These are phyloP conservation scores for Aspergillus versicolor DNA, from an alignment of 2,329 filamentous ascomycete species.

Conservation along the genomic window DNA sequence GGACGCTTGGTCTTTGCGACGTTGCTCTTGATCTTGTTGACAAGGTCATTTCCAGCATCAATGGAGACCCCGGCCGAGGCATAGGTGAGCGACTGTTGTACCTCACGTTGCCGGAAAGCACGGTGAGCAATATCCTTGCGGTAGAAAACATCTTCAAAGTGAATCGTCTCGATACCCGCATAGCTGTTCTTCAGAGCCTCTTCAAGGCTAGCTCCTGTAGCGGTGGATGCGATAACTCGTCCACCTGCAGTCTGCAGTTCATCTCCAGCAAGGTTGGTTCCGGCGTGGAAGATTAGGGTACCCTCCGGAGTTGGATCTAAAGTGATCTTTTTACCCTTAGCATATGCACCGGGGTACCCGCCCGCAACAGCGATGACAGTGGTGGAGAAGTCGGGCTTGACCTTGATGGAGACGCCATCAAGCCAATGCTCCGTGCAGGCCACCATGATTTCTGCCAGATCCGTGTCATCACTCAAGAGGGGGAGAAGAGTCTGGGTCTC, in stretches of 20 bases:
- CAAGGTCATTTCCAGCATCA: constrained; percentile 88
- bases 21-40: constrained; percentile 84
- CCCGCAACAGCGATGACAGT: constrained; percentile 93
- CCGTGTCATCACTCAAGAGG: constrained; percentile 72
- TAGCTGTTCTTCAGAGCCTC: constrained; percentile 89
- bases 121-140: constrained; percentile 89
- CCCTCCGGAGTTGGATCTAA: constrained; percentile 55
- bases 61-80: constrained; percentile 92
- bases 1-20: constrained; percentile 82
- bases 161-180: constrained; percentile 72
- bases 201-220: constrained; percentile 71
- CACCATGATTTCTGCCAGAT: constrained; percentile 84
- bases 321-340: constrained; percentile 69
- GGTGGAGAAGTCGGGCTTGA: constrained; percentile 71
- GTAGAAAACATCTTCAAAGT: constrained; percentile 88
- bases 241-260: constrained; percentile 78
- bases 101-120: constrained; percentile 41
- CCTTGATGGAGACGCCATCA: constrained; percentile 65
- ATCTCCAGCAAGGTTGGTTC: constrained; percentile 66
- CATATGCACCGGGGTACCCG: constrained; percentile 84
- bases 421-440: constrained; percentile 77
- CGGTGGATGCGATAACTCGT: constrained; percentile 89
- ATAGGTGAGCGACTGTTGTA: constrained; percentile 68
- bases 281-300: constrained; percentile 87
- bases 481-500: constrained; percentile 86